phyloP scores from a whole-genome alignment of 2,329 filamentous ascomycete genomes.

The Pestalotiopsis sp. region DNA sequence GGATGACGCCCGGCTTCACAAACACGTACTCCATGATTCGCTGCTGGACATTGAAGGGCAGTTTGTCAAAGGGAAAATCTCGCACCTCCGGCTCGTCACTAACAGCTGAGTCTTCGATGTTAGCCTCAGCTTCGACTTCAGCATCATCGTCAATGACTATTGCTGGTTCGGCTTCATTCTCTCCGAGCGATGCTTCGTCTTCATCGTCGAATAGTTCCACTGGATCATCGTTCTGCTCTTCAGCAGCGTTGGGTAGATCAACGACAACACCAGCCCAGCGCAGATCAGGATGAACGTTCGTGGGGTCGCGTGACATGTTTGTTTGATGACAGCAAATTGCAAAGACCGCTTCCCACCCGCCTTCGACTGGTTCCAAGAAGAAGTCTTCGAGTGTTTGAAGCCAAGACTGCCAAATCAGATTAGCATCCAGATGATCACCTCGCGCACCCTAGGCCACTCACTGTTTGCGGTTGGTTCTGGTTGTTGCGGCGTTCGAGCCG shows the following conservation, averaged over 20 bases:
- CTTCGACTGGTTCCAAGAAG: not conserved
- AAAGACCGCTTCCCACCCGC: constrained; percentile 2
- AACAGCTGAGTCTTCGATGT: not conserved
- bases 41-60: constrained; percentile 33
- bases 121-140: not conserved
- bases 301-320: not conserved
- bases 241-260: not conserved
- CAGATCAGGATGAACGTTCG: not conserved
- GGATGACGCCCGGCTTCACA: constrained; percentile 38
- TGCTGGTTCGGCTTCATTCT: too few species aligned
- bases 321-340: not conserved
- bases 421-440: not conserved
- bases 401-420: not conserved
- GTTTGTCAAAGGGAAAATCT: constrained; percentile 25
- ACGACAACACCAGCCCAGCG: not conserved
- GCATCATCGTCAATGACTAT: not conserved
- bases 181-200: not conserved
- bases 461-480: too few species aligned
- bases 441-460: too few species aligned
- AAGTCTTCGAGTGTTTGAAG: too few species aligned
- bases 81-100: not conserved
- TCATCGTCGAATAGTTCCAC: not conserved
- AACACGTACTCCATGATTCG: constrained; percentile 40
- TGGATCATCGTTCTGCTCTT: not conserved
- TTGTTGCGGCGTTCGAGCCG: too few species aligned